phyloP scores from a whole-genome alignment of 2,329 filamentous ascomycete genomes.

The Fusarium papillatum region DNA sequence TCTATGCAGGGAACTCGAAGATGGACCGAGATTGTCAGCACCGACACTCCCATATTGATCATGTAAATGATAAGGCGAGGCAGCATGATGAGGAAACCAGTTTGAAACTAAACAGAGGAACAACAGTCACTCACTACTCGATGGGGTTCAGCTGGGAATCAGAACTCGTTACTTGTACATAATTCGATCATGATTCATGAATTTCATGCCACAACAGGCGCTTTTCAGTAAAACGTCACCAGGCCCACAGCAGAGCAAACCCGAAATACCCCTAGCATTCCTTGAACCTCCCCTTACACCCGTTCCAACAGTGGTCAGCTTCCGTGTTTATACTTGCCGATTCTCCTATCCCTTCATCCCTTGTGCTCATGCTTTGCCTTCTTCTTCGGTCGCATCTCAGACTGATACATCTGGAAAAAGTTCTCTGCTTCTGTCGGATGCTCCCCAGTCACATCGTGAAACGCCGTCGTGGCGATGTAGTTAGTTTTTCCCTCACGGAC shows the following conservation, averaged over 20 bases:
- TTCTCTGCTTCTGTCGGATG: conserved; percentile 11
- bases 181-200: neutral
- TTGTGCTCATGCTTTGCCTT: conserved; percentile 23
- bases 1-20: conserved; percentile 33
- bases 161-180: neutral
- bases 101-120: neutral
- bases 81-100: neutral
- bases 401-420: conserved; percentile 26
- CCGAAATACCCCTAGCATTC: too few relatives aligned
- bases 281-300: too few relatives aligned
- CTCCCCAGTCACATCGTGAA: conserved; percentile 12
- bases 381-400: conserved; percentile 17
- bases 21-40: conserved; percentile 48
- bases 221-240: too few relatives aligned
- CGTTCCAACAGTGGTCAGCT: too few relatives aligned
- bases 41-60: conserved; percentile 44
- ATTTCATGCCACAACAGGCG: neutral
- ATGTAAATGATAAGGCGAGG: conserved; percentile 34
- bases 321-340: too few relatives aligned
- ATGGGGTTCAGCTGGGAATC: neutral
- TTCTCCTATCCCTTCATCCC: neutral
- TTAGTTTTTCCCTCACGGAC: conserved; percentile 21
- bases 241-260: too few relatives aligned
- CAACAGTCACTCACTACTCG: neutral
- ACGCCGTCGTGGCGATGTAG: conserved; percentile 8